Evolutionary conservation across 163 green algal genomes (phyloP).

Genomic region (Prototheca wickerhamii): DNA sequence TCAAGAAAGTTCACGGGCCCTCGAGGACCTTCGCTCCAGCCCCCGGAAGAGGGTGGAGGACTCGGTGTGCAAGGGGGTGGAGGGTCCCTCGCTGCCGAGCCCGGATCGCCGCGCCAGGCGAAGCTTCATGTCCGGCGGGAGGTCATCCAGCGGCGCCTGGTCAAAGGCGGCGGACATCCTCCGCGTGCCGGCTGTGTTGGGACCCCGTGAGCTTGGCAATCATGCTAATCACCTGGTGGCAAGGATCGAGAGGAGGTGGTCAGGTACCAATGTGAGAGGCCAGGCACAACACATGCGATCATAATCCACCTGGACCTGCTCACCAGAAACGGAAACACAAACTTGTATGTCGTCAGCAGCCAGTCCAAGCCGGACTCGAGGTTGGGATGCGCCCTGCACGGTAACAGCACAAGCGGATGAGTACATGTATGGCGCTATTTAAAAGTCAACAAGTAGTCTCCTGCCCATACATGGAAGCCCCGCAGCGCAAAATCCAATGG

Average conservation of each 20-base stretch:
- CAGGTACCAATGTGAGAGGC: neutral
- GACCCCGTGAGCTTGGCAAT: slow-evolving; percentile 5
- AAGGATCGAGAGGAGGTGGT: neutral
- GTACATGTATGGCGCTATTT: too few species aligned
- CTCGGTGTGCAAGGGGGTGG: neutral
- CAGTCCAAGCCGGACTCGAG: slow-evolving; percentile 33
- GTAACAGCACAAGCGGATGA: too few species aligned
- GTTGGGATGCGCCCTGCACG: slow-evolving; percentile 21
- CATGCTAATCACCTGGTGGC: slow-evolving; percentile 13
- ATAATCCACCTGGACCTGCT: slow-evolving; percentile 5
- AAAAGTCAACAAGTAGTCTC: neutral
- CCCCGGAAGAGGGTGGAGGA: too few species aligned
- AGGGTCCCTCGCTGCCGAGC: too few species aligned
- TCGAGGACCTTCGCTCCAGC: too few species aligned
- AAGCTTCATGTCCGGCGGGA: too few species aligned
- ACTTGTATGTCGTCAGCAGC: slow-evolving; percentile 33
- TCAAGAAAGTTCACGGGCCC: too few species aligned
- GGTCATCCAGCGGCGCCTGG: too few species aligned
- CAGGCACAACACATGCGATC: neutral
- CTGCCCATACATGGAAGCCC: too few species aligned
- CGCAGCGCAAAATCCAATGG: neutral
- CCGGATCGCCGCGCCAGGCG: too few species aligned
- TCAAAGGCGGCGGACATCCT: too few species aligned
- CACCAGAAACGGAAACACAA: slow-evolving; percentile 35
- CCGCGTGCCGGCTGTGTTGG: too few species aligned